Percentiles rank a stretch among this genome's conserved stretches.
These are phyloP conservation scores for Tuber indicum DNA, from an alignment of 495 filamentous ascomycete species.

Conservation along the genomic window DNA sequence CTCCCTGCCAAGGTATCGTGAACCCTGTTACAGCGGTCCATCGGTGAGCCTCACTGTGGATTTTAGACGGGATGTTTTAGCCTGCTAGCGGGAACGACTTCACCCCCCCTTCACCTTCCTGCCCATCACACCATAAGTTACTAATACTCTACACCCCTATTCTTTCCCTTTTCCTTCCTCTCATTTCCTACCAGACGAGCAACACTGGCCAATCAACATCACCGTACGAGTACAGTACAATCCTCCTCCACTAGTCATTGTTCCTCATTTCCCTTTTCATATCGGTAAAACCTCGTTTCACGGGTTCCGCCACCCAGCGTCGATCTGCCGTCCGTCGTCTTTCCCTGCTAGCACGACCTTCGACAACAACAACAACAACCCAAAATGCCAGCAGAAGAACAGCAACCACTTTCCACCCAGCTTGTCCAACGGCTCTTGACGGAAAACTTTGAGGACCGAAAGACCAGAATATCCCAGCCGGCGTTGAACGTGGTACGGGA, in stretches of 20 bases:
- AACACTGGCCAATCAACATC: neutral
- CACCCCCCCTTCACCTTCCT: neutral
- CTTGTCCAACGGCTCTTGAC: conserved; percentile 70
- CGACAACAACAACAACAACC: conserved; percentile 14
- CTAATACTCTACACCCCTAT: neutral
- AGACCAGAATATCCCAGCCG: conserved; percentile 68
- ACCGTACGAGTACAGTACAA: neutral
- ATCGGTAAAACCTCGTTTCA: neutral
- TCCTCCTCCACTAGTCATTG: neutral
- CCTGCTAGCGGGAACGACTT: neutral
- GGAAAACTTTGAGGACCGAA: conserved; percentile 62
- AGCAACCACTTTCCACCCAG: conserved; percentile 57
- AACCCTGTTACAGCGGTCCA: neutral
- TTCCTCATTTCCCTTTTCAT: neutral
- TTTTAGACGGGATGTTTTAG: neutral
- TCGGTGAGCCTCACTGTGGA: neutral
- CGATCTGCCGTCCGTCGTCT: neutral
- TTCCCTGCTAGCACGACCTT: neutral
- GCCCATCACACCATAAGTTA: neutral
- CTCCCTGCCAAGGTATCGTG: neutral
- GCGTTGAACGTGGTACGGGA: conserved; percentile 71
- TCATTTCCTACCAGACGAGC: neutral
- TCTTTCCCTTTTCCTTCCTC: neutral
- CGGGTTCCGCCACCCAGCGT: neutral
- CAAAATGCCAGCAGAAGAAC: conserved; percentile 19